Evolutionary conservation across 2,329 filamentous ascomycete genomes (phyloP), one percentile per base, ranked within the genome.

Genomic region (Fusarium sterilihyphosum): DNA sequence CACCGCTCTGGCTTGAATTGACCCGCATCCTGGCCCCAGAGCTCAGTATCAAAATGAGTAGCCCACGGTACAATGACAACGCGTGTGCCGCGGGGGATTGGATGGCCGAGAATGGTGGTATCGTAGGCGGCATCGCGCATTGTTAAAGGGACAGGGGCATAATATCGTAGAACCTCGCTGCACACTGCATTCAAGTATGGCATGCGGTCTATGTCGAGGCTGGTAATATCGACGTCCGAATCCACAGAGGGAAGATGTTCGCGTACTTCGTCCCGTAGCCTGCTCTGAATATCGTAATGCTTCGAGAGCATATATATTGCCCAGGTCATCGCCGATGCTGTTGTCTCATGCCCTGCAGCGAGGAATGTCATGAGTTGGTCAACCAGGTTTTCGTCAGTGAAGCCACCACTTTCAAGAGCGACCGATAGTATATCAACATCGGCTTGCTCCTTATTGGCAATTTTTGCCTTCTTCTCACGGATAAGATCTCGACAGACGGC

Each of bases 311-410:
- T 84, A 79, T 94, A 93, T 13, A 91, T 83, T 7, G 92, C 89
- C 92, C 93, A 96, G n/a, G 91, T 92, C 79, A 96, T 86, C 24
- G 93, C 88, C 2, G 91, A 88, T 2, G 94, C 90, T 0, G 93
- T 95, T 2, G 94, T 96, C 83, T 96, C 93, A 81, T 96, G 94
- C 29, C 92, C 92, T 0, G 94, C 94, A 2, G 92, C 92, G 10
- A 97, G 88, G 84, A 97, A 96, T 1, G 94, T 97, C 93, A 97
- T 96, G 80, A 96, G 89, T 83, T 97, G 94, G 81, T 96, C 93
- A 41, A 94, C 89, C n/a, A 97, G 88, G 69, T 94, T 91, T 56
- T 94, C 92, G 71, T 96, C 93, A 18, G 84, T 88, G 82, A 97
- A 96, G 11, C 87, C 90, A 53, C 93, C 93, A 44, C 91, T 94